Conservation (phyloP, 2,329 filamentous ascomycete genomes). For the Juglanconis oblonga region DNA sequence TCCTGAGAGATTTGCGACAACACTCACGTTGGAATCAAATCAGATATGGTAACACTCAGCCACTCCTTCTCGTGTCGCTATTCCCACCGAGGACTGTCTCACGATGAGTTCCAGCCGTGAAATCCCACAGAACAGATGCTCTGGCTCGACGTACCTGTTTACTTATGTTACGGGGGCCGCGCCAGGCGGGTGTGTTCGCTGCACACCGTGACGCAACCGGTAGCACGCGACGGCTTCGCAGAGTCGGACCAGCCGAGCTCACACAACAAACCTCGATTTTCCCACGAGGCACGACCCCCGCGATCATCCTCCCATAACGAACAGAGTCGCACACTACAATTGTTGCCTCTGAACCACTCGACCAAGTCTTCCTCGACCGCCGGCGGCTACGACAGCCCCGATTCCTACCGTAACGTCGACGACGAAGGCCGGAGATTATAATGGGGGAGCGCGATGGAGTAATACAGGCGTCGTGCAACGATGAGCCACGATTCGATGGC, state of each 20-base stretch:
- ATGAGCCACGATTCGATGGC: too few species aligned
- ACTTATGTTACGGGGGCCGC: not conserved
- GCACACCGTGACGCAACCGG: slow-evolving; percentile 10
- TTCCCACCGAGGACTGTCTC: too few species aligned
- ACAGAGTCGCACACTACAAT: not conserved
- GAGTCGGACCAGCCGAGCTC: slow-evolving; percentile 1
- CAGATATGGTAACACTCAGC: too few species aligned
- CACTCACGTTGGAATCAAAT: too few species aligned
- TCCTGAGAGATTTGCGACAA: too few species aligned
- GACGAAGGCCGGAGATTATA: slow-evolving; percentile 20
- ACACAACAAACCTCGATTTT: not conserved
- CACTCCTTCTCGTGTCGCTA: too few species aligned
- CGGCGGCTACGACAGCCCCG: slow-evolving; percentile 25
- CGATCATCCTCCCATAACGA: not conserved
- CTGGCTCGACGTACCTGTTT: not conserved
- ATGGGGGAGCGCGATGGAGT: too few species aligned
- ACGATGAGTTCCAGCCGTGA: too few species aligned
- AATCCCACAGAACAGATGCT: not conserved
- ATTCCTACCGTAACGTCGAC: slow-evolving; percentile 22
- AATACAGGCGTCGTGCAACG: too few species aligned
- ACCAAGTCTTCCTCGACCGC: not conserved
- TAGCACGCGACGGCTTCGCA: not conserved
- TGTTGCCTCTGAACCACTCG: not conserved
- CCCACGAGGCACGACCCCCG: not conserved
- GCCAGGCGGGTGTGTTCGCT: not conserved